Conservation (phyloP, 164 flowering plant genomes). For the Akebia trifoliata region DNA sequence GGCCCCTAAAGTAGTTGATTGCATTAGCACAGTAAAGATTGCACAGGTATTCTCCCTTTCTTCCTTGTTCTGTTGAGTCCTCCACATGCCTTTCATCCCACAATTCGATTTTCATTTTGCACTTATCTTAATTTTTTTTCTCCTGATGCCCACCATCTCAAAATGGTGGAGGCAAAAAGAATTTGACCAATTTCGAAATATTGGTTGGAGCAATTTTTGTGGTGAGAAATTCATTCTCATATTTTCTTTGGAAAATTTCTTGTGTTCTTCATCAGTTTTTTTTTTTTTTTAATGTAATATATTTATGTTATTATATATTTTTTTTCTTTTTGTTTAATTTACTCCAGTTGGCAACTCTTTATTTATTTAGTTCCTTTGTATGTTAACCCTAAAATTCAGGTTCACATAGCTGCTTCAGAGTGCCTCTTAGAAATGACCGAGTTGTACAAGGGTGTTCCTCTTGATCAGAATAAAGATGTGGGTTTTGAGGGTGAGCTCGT, state of each 20-base stretch:
- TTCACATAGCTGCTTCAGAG: slow-evolving; percentile 77
- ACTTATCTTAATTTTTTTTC: background rate
- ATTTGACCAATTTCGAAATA: background rate
- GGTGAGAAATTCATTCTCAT: too few species aligned
- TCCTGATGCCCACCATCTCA: background rate
- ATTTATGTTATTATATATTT: background rate
- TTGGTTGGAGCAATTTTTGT: too few species aligned
- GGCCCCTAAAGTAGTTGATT: slow-evolving; percentile 54
- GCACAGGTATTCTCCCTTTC: slow-evolving; percentile 55
- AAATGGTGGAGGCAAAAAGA: background rate
- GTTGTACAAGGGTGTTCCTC: slow-evolving; percentile 22
- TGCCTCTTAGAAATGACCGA: slow-evolving; percentile 63
- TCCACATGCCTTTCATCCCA: slow-evolving; percentile 3
- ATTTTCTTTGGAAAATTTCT: too few species aligned
- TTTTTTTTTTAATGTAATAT: background rate
- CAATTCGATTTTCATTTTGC: too few species aligned
- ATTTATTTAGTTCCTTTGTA: background rate
- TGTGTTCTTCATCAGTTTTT: background rate
- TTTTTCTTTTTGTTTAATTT: background rate
- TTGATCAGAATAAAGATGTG: slow-evolving; percentile 20
- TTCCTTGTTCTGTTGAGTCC: background rate
- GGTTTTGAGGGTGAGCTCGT: slow-evolving; percentile 52
- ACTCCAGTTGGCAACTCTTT: background rate
- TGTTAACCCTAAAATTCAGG: slow-evolving; percentile 38
- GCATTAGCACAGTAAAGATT: slow-evolving; percentile 69